Base-by-base conservation (phyloP, 148 eudicot species). In the Chenopodium suecicum region DNA sequence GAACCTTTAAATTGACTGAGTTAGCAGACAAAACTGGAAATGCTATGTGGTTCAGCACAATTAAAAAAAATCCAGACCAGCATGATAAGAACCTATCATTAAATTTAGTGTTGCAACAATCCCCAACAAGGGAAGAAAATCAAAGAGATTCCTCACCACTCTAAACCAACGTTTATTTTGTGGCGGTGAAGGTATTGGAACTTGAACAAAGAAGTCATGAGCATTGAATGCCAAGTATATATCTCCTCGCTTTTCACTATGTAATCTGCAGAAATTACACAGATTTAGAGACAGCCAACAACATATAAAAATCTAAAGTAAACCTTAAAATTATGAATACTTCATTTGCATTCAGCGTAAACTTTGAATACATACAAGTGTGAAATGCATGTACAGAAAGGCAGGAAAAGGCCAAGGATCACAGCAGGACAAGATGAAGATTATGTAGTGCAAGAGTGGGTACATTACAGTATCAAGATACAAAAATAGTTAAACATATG, bases 161-260 rank as follows among this genome's bases (percentile, higher is more conserved):
- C 99, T 93, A 71, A 86, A 89, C 99, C 99, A 96, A 31, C 60
- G 88, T 85, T 88, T 86, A n/a, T 81, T 84, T 73, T 76, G 87
- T 20, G 97, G 99, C 16, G 98, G 93, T 50, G 93, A 82, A 44
- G 99, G 99, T 64, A 96, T 86, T 23, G 85, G 74, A 79, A 83
- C 85, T 88, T 89, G 79, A 73, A 96, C 94, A 85, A 79, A 90
- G 83, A 84, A 96, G 80, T 91, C 92, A 82, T 96, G 99, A 70
- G 98, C 94, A 76, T 96, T 96, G 86, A 96, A 96, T 19, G 99
- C 99, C 88, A 96, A 67, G 87, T 88, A 94, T 22, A 94, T 77
- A 81, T 92, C 92, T 79, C 87, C 86, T 71, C 94, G 91, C 73
- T 83, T 79, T 46, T 85, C 83, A 63, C 90, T 94, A 79, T 96